Percentiles rank a stretch among this genome's conserved stretches.
Evolutionary conservation across 179 eudicot genomes (phyloP).

Genomic region (Corrigiola litoralis): DNA sequence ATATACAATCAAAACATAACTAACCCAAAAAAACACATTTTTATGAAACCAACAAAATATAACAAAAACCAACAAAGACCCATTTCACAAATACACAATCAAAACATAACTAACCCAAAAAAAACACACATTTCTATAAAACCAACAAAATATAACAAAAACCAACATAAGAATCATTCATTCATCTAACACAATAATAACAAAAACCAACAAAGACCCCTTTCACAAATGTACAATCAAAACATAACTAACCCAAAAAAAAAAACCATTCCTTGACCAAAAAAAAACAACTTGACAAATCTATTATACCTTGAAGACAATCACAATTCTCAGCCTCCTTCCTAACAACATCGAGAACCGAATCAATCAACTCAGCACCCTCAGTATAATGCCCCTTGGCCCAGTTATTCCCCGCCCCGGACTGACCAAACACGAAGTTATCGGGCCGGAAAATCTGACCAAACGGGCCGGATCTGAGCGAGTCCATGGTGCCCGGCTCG

Average conservation of each 20-base stretch:
- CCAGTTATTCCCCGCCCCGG: not conserved
- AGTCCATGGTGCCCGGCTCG: not conserved
- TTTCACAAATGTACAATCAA: not conserved
- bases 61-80: not conserved
- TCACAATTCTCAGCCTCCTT: constrained; percentile 1
- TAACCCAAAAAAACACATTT: not conserved
- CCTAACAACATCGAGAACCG: constrained; percentile 1
- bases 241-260: not conserved
- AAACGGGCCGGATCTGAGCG: not conserved
- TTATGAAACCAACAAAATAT: not conserved
- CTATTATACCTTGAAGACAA: not conserved
- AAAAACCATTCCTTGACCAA: too few species aligned
- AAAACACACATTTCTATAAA: not conserved
- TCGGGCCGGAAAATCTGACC: constrained; percentile 2
- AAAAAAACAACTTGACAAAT: too few species aligned
- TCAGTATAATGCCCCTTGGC: not conserved
- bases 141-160: too few species aligned
- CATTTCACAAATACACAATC: too few species aligned
- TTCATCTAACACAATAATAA: not conserved
- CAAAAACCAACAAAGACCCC: not conserved
- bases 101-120: not conserved
- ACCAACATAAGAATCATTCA: not conserved
- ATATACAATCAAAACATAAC: too few species aligned
- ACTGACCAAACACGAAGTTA: not conserved
- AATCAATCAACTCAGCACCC: not conserved